Evolutionary conservation across 2,329 filamentous ascomycete species (phyloP), one percentile per base, ranked within the genome.

Genomic region (Stemphylium vesicarium): DNA sequence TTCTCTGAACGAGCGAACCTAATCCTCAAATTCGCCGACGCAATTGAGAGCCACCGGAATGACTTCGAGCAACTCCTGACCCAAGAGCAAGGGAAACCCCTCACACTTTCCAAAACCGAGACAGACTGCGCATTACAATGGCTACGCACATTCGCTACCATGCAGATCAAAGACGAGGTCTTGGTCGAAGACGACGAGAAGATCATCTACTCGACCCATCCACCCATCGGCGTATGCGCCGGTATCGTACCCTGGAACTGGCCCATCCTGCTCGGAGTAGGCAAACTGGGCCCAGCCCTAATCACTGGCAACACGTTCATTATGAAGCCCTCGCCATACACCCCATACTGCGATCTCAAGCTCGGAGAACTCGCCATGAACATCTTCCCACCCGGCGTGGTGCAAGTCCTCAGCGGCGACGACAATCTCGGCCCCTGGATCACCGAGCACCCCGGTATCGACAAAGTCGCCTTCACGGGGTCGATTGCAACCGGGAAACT

Each of bases 401-500:
- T 88, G 0, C 85, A 88, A 59, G 82, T 79, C 0, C 70, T 89
- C 2, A 82, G 81, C 39, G 86, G 86, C 4, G 84, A 83, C 36
- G 85, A 88, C 60, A 76, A 77, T 38, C 79, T 88, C 2, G 85
- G 86, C 1, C 84, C 85, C 0, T 80, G 79, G 79, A 69, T 88
- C 18, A 86, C 84, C 0, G 74, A 72, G 9, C 85, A 88, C 62
- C 82, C 83, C 0, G 82, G 79, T 9, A 81, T 88, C 52, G 79
- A 82, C 57, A 88, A 87, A 77, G 82, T 88, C 64, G 80, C 78
- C 51, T 88, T 89, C 71, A 88, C 86, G 0, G 85, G 86, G 2
- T 87, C 83, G 6, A 84, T 79, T 2, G 75, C 77, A 0, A 86
- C 83, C 0, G 85, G 85, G 1, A 87, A 86, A 74, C 79, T 80